phyloP scores from a whole-genome alignment of 345 rosid species.

The Aquilaria malaccensis region DNA sequence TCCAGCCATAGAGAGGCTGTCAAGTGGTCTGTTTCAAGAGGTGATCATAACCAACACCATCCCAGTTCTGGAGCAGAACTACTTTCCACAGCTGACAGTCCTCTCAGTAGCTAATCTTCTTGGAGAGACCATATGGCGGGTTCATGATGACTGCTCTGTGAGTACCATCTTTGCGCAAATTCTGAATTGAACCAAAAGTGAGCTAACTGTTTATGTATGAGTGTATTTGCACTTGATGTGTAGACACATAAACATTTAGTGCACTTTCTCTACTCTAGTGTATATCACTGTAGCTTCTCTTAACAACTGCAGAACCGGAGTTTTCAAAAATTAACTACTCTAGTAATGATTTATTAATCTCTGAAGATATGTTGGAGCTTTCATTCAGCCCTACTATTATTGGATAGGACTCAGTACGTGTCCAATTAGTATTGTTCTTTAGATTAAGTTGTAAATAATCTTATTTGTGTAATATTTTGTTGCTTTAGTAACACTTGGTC shows the following conservation, averaged over 20 bases:
- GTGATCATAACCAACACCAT: slow-evolving; percentile 94
- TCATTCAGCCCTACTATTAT: too few species aligned
- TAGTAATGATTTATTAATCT: too few species aligned
- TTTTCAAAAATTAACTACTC: too few species aligned
- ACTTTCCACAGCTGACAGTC: slow-evolving; percentile 86
- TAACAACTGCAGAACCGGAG: neutral
- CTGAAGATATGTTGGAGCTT: too few species aligned
- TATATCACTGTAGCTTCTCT: slow-evolving; percentile 1
- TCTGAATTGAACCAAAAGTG: slow-evolving; percentile 9
- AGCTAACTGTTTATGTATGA: slow-evolving; percentile 4
- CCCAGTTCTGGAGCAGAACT: slow-evolving; percentile 76
- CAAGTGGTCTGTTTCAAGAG: slow-evolving; percentile 91
- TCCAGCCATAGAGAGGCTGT: slow-evolving; percentile 90
- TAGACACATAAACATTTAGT: slow-evolving; percentile 1
- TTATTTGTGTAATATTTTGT: neutral
- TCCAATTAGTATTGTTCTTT: too few species aligned
- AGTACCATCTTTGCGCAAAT: slow-evolving; percentile 38
- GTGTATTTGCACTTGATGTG: neutral
- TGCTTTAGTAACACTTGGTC: slow-evolving; percentile 1
- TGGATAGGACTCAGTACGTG: too few species aligned
- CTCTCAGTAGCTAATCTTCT: slow-evolving; percentile 95
- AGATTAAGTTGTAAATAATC: neutral
- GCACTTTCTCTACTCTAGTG: neutral
- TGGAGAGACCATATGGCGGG: slow-evolving; percentile 97
- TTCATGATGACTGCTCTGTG: slow-evolving; percentile 92